phyloP scores from a whole-genome alignment of 2,329 filamentous ascomycete genomes.

The Colletotrichum acutatum region DNA sequence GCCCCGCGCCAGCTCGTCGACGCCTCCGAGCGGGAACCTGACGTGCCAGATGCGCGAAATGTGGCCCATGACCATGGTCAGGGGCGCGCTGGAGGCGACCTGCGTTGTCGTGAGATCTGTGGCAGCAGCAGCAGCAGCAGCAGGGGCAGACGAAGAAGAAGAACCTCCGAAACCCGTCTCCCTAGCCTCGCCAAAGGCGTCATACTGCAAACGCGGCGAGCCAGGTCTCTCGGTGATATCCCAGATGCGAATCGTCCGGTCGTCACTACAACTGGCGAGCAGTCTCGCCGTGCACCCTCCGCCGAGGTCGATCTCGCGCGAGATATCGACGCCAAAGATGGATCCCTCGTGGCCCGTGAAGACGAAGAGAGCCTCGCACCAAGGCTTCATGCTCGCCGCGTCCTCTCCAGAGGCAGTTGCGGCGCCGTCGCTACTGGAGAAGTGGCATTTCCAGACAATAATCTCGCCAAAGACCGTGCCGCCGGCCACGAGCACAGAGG shows the following conservation, averaged over 20 bases:
- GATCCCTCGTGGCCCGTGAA: constrained; percentile 86
- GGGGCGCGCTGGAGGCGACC: constrained; percentile 50
- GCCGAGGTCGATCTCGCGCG: constrained; percentile 58
- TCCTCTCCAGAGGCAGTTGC: neutral
- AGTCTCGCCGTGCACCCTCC: constrained; percentile 62
- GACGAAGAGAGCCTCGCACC: constrained; percentile 60
- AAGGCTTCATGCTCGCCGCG: neutral
- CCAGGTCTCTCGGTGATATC: constrained; percentile 71
- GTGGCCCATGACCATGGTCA: constrained; percentile 87
- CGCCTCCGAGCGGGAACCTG: constrained; percentile 64
- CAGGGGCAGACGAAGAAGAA: constrained; percentile 30
- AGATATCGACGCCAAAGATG: constrained; percentile 90
- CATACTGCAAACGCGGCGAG: constrained; percentile 38
- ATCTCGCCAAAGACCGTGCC: constrained; percentile 97
- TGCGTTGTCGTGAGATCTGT: constrained; percentile 39
- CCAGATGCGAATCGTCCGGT: constrained; percentile 90
- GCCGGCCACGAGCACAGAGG: constrained; percentile 78
- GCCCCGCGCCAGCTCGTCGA: constrained; percentile 24
- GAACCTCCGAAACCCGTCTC: constrained; percentile 72
- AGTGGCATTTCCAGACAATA: constrained; percentile 82
- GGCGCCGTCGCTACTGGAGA: constrained; percentile 38
- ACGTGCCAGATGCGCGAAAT: constrained; percentile 90
- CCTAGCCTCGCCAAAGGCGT: constrained; percentile 49
- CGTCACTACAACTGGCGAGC: constrained; percentile 94
- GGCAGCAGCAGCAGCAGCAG: constrained; percentile 32